These are phyloP conservation scores for Pholiota conissans DNA, from an alignment of 768 basidiomycete genomes.

Conservation along the genomic window DNA sequence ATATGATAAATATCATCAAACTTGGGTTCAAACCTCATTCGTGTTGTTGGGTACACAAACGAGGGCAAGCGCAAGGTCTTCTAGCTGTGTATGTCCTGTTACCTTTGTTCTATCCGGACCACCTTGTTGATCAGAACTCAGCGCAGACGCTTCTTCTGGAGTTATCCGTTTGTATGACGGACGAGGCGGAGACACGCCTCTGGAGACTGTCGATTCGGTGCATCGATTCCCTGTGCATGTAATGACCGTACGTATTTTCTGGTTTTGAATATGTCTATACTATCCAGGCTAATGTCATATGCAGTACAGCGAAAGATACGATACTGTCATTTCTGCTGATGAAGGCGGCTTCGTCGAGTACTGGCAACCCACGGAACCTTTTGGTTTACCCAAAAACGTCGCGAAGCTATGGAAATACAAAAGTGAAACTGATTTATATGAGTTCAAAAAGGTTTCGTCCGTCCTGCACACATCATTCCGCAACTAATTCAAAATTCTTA, in stretches of 20 bases:
- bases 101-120: neutral
- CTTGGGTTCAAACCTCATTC: conserved; percentile 82
- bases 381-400: conserved; percentile 76
- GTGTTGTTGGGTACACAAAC: conserved; percentile 93
- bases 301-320: conserved; percentile 89
- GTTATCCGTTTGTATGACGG: conserved; percentile 90
- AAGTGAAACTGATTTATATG: conserved; percentile 89
- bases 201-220: conserved; percentile 74
- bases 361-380: conserved; percentile 91
- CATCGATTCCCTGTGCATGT: conserved; percentile 91
- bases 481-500: neutral
- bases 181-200: conserved; percentile 76
- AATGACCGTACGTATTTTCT: conserved; percentile 66
- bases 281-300: conserved; percentile 4
- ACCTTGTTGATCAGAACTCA: conserved; percentile 31
- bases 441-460: conserved; percentile 92
- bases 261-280: neutral
- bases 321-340: conserved; percentile 92
- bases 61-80: conserved; percentile 84
- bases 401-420: conserved; percentile 89
- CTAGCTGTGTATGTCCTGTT: conserved; percentile 72
- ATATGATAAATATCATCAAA: conserved; percentile 99
- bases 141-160: conserved; percentile 77
- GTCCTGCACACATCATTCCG: neutral
- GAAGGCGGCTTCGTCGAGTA: conserved; percentile 95